phyloP scores from a whole-genome alignment of 371 early-diverging fungal species.

The Lichtheimia ornata region DNA sequence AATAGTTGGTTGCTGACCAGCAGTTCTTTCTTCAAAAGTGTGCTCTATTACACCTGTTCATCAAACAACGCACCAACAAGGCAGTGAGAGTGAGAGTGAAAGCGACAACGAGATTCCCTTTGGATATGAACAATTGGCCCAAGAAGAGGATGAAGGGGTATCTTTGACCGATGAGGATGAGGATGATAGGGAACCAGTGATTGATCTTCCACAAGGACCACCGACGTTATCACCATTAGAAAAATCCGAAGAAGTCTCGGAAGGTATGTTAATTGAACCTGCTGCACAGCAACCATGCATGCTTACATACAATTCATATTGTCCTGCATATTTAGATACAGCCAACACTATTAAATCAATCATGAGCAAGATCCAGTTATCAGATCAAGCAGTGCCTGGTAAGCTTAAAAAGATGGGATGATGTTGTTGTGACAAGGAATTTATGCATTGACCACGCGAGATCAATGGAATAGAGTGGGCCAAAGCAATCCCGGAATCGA shows the following conservation, averaged over 20 bases:
- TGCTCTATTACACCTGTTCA: neutral
- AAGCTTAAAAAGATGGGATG: slow-evolving; percentile 1
- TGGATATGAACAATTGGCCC: slow-evolving; percentile 35
- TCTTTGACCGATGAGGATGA: slow-evolving; percentile 24
- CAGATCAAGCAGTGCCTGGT: slow-evolving; percentile 39
- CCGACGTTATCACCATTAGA: slow-evolving; percentile 19
- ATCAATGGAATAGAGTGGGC: slow-evolving; percentile 35
- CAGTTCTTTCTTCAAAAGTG: neutral
- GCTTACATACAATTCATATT: neutral
- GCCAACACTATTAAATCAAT: slow-evolving; percentile 37
- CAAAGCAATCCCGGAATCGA: slow-evolving; percentile 36
- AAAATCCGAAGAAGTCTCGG: slow-evolving; percentile 18
- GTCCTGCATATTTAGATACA: slow-evolving; percentile 23
- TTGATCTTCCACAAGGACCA: slow-evolving; percentile 11
- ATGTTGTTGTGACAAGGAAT: slow-evolving; percentile 3
- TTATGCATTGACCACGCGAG: slow-evolving; percentile 6
- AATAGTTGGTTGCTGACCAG: neutral
- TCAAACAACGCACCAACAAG: no score
- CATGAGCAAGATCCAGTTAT: slow-evolving; percentile 36
- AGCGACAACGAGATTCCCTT: slow-evolving; percentile 11
- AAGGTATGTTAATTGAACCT: neutral
- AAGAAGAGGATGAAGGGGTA: slow-evolving; percentile 29
- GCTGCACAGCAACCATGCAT: neutral
- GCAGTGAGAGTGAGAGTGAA: slow-evolving; percentile 15
- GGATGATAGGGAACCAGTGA: slow-evolving; percentile 7